phyloP scores from a whole-genome alignment of 2,329 filamentous ascomycete genomes.

The Colletotrichum caudatum region DNA sequence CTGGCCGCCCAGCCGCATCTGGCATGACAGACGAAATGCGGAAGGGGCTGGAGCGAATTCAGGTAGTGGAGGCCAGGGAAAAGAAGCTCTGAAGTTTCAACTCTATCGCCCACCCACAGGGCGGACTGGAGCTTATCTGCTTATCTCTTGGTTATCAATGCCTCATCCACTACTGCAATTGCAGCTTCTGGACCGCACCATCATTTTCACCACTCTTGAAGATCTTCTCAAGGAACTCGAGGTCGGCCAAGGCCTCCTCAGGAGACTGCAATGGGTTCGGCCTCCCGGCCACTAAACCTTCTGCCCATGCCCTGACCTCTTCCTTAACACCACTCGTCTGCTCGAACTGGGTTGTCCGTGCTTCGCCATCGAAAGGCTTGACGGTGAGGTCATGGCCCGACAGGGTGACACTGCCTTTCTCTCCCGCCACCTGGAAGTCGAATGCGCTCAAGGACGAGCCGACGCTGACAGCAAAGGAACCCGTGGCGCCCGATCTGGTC shows the following conservation, averaged over 20 bases:
- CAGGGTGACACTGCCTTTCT: conserved; percentile 67
- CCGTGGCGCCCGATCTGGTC: conserved; percentile 65
- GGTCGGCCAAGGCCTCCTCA: conserved; percentile 70
- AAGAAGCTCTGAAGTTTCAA: conserved; percentile 40
- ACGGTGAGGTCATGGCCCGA: conserved; percentile 59
- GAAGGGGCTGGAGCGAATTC: conserved; percentile 68
- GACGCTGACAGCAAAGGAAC: conserved; percentile 68
- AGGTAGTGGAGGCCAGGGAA: conserved; percentile 27
- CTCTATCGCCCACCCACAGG: conserved; percentile 25
- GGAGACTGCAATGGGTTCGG: conserved; percentile 64
- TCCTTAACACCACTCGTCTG: conserved; percentile 66
- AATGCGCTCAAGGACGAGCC: conserved; percentile 66
- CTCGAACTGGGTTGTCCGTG: conserved; percentile 56
- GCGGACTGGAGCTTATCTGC: conserved; percentile 16
- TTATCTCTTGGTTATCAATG: conserved; percentile 12
- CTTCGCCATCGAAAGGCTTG: conserved; percentile 50
- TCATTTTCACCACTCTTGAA: conserved; percentile 60
- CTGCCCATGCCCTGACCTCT: conserved; percentile 72
- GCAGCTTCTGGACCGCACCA: conserved; percentile 55
- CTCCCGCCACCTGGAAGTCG: conserved; percentile 69
- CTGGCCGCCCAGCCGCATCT: conserved; percentile 72
- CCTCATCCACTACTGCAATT: conserved; percentile 50
- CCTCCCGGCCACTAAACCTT: conserved; percentile 61
- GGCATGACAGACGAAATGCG: conserved; percentile 74
- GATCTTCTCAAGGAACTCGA: conserved; percentile 69